Evolutionary conservation across 148 eudicot species (phyloP).

Genomic region (Camellia sinensis): DNA sequence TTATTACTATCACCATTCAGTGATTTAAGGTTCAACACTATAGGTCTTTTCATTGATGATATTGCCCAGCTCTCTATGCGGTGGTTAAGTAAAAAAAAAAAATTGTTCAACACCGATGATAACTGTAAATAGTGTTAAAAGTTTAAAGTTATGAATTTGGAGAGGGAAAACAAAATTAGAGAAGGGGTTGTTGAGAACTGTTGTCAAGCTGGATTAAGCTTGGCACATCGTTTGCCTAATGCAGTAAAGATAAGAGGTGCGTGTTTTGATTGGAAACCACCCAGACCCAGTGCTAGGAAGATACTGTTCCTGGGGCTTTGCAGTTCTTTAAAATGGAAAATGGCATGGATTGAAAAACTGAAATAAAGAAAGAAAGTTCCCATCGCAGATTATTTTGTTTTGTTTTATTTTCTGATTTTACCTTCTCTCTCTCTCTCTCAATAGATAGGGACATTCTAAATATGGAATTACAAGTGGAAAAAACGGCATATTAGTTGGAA

Average conservation of each 20-base stretch:
- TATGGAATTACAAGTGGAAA: neutral
- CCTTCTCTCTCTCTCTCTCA: neutral
- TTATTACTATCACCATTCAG: neutral
- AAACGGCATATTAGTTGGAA: neutral
- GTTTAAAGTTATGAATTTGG: neutral
- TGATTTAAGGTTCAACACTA: neutral
- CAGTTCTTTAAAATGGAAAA: neutral
- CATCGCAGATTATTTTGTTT: neutral
- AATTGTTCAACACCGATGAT: neutral
- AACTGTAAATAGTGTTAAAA: neutral
- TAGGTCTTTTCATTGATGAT: neutral
- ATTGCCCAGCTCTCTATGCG: neutral
- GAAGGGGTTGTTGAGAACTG: neutral
- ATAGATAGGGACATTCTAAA: neutral
- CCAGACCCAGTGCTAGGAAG: neutral
- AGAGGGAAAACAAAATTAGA: neutral
- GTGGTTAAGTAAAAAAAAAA: neutral
- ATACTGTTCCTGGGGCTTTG: slow-evolving; percentile 1
- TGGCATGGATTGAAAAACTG: neutral
- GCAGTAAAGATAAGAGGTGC: neutral
- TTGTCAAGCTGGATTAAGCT: slow-evolving; percentile 1
- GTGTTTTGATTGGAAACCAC: neutral
- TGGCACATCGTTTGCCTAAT: neutral
- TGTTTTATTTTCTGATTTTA: neutral
- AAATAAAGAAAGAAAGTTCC: neutral